Evolutionary conservation across 495 filamentous ascomycete species (phyloP), one percentile per base, ranked within the genome.

Genomic region (Aspergillus sparsus): DNA sequence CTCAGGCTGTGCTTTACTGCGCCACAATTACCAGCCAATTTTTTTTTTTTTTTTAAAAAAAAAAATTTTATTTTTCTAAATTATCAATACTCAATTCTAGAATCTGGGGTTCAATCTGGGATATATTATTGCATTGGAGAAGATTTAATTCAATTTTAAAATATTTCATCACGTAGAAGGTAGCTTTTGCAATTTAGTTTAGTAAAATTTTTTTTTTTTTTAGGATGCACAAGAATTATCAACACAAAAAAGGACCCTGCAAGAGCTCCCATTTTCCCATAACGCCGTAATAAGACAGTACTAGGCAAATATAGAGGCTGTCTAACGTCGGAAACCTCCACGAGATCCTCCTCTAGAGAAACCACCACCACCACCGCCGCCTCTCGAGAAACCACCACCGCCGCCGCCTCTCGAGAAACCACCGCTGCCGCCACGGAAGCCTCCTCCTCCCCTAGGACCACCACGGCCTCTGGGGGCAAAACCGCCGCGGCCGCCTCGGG

Each of bases 241-340:
- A 55, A 63, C 58, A 71, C 71, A 67, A 68, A 72, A 67, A 69
- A 69, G 44, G 61, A 75, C 75, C 74, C 72, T 75, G 74, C 66
- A 76, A 70, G 66, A 76, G 74, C 74, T 77, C 74, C 77, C 76
- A 62, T 70, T 70, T 79, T 76, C 75, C 77, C 76, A 75, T 70
- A 79, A 80, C 77, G 77, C 77, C 77, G 63, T 73, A 77, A 78
- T 67, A 74, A 77, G 74, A 76, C 71, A 78, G 67, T 70, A 74
- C 66, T 52, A 69, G 66, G 63, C 61, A 51, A 71, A 62, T 62
- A 70, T 58, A 63, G 60, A 70, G 36, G 61, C 63, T 65, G 62
- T 71, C 68, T 71, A 80, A 66, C 62, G 57, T 57, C 74, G 70
- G 74, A 75, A 75, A 44, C 73, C 65, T 64, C 66, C 72, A 55